These are phyloP conservation scores for Suhomyces terraborum DNA, from an alignment of 1,139 yeast species.

Conservation along the genomic window DNA sequence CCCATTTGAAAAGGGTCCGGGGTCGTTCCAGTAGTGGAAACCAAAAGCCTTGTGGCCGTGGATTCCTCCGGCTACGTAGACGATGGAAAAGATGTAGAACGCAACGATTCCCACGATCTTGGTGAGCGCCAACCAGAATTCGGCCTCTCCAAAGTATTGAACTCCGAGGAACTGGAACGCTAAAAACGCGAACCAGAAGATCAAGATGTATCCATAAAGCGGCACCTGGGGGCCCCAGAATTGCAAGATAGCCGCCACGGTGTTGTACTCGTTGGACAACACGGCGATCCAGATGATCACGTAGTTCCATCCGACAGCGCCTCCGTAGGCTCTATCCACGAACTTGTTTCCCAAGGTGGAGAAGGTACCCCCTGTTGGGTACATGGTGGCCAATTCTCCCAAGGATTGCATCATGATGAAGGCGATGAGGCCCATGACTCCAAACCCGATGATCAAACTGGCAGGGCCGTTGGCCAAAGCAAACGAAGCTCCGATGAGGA, in stretches of 20 bases:
- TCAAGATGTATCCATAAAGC: conserved; percentile 55
- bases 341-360: conserved; percentile 54
- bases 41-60: conserved; percentile 54
- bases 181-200: conserved; percentile 57
- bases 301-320: conserved; percentile 64
- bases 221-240: conserved; percentile 67
- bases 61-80: conserved; percentile 70
- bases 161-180: conserved; percentile 61
- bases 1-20: conserved; percentile 44
- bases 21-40: conserved; percentile 53
- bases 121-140: conserved; percentile 61
- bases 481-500: conserved; percentile 48
- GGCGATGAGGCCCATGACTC: conserved; percentile 56
- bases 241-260: conserved; percentile 53
- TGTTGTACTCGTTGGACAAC: conserved; percentile 59
- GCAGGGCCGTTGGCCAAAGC: conserved; percentile 52
- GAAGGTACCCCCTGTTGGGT: conserved; percentile 57
- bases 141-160: conserved; percentile 65
- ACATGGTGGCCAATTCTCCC: conserved; percentile 57
- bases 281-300: conserved; percentile 64
- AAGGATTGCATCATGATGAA: conserved; percentile 58
- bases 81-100: conserved; percentile 57
- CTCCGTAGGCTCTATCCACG: conserved; percentile 61
- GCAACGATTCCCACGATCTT: conserved; percentile 59
- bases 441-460: conserved; percentile 45